A percentile compares a stretch with the other conserved stretches of the same genome.
phyloP scores from a whole-genome alignment of 2,329 filamentous ascomycete species.

The Colletotrichum sp. region DNA sequence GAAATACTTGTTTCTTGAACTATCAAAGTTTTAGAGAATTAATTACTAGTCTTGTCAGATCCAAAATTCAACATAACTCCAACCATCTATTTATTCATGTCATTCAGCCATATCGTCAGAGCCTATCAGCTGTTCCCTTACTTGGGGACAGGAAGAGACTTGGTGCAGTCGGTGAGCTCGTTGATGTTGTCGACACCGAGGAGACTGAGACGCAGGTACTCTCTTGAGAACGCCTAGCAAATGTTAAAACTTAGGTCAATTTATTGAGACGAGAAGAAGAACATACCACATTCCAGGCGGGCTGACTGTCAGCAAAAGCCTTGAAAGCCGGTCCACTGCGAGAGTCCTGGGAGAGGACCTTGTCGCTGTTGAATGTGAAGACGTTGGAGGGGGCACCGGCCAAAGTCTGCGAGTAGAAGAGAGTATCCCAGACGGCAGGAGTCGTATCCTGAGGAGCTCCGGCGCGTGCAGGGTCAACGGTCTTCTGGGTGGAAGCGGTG shows the following conservation, averaged over 20 bases:
- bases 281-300: conserved; percentile 45
- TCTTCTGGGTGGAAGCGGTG: conserved; percentile 52
- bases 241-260: neutral
- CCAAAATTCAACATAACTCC: neutral
- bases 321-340: conserved; percentile 40
- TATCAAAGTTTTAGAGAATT: neutral
- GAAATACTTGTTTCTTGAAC: neutral
- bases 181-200: conserved; percentile 64
- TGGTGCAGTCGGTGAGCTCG: conserved; percentile 59
- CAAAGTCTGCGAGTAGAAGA: conserved; percentile 51
- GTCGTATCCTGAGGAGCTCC: conserved; percentile 57
- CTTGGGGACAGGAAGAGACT: conserved; percentile 43
- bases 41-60: neutral
- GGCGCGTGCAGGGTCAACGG: conserved; percentile 41
- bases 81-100: neutral
- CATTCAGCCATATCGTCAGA: neutral
- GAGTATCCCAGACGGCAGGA: conserved; percentile 56
- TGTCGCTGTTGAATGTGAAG: conserved; percentile 46
- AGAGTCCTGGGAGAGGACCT: conserved; percentile 39
- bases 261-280: too few relatives aligned
- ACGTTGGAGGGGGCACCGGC: conserved; percentile 35
- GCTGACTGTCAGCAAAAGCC: conserved; percentile 39
- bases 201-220: conserved; percentile 58
- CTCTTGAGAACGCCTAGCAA: conserved; percentile 51
- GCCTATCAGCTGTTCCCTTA: neutral